These are phyloP conservation scores for Salisapilia sapeloensis DNA, from an alignment of 352 stramenopile species.

Conservation along the genomic window DNA sequence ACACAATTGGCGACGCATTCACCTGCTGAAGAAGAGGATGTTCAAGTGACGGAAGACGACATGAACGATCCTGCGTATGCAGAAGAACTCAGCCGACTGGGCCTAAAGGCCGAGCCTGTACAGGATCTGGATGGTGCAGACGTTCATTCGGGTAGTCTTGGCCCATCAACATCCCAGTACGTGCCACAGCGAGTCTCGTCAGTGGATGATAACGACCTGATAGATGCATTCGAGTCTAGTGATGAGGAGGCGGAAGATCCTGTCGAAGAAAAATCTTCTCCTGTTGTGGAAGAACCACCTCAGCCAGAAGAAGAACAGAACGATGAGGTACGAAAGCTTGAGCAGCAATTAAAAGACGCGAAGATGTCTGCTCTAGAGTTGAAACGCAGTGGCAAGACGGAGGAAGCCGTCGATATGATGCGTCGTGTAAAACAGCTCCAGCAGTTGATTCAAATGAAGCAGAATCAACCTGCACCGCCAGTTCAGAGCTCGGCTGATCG, in stretches of 20 bases:
- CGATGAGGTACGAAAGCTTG: conserved; percentile 13
- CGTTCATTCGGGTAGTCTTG: too few relatives aligned
- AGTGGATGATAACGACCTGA: conserved; percentile 36
- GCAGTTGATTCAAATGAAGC: conserved; percentile 29
- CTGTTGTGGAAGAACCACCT: neutral
- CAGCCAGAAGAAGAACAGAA: conserved; percentile 2
- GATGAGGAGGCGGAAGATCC: conserved; percentile 10
- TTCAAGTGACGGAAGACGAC: conserved; percentile 39
- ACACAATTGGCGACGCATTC: neutral
- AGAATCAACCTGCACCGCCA: conserved; percentile 3
- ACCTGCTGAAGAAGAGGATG: conserved; percentile 7
- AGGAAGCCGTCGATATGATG: conserved; percentile 42
- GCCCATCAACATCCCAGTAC: too few relatives aligned
- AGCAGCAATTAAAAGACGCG: conserved; percentile 18
- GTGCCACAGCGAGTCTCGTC: too few relatives aligned
- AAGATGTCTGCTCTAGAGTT: conserved; percentile 23
- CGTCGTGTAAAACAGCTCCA: conserved; percentile 58
- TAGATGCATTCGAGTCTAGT: conserved; percentile 52
- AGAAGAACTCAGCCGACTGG: conserved; percentile 21
- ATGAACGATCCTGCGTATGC: conserved; percentile 34
- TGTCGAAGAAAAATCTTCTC: neutral
- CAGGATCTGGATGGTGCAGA: too few relatives aligned
- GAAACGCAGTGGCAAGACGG: conserved; percentile 38
- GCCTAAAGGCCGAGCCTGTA: conserved; percentile 5
- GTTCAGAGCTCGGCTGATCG: too few relatives aligned